A percentile compares a stretch with the other conserved stretches of the same genome.
Evolutionary conservation across 176 grass and related monocot species (phyloP).

Genomic region (Puccinellia tenuiflora): DNA sequence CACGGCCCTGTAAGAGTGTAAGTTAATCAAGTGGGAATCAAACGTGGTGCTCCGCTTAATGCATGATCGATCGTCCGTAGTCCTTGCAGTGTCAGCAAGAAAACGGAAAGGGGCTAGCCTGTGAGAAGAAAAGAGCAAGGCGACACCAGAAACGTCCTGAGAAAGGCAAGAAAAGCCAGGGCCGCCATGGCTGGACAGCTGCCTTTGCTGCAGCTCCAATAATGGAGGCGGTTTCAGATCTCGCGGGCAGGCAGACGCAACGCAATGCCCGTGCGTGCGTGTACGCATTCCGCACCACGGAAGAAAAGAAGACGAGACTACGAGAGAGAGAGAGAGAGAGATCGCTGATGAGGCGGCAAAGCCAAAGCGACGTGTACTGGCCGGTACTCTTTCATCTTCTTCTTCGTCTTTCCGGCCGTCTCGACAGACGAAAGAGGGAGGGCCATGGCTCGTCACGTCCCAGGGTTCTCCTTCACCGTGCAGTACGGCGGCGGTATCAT

Average conservation of each 20-base stretch:
- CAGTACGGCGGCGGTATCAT: background rate
- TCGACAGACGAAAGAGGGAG: background rate
- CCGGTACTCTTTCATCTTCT: background rate
- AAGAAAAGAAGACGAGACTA: background rate
- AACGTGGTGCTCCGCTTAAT: background rate
- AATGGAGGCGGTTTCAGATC: constrained; percentile 35
- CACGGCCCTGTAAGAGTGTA: background rate
- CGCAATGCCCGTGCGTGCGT: background rate
- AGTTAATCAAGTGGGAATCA: background rate
- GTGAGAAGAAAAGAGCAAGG: background rate
- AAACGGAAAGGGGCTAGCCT: background rate
- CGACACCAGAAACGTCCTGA: constrained; percentile 10
- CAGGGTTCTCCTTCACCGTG: background rate
- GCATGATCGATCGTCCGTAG: constrained; percentile 1
- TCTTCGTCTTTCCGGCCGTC: background rate
- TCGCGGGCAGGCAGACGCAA: background rate
- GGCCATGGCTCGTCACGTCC: constrained; percentile 4
- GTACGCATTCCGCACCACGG: constrained; percentile 6
- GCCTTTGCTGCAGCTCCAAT: constrained; percentile 19
- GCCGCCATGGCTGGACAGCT: constrained; percentile 5
- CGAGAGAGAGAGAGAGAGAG: background rate
- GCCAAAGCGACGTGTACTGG: background rate
- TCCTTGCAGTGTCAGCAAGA: background rate
- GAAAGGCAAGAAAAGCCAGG: background rate
- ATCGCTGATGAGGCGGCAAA: background rate